phyloP scores from a whole-genome alignment of 768 basidiomycete genomes.

The Boletus eberwhitei region DNA sequence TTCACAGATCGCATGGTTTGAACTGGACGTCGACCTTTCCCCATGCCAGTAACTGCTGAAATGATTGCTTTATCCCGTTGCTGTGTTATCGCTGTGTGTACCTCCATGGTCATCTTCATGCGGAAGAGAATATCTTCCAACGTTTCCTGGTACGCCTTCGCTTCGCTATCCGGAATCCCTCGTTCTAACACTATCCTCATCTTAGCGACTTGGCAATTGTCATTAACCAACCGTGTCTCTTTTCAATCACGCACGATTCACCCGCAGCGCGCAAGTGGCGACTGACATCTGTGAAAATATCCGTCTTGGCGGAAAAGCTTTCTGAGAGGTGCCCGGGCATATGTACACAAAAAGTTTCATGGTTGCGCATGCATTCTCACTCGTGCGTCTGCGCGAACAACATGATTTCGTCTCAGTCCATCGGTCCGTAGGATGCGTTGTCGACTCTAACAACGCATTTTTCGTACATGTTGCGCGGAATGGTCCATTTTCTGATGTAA shows the following conservation, averaged over 20 bases:
- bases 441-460: background rate
- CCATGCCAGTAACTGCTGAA: background rate
- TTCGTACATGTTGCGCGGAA: background rate
- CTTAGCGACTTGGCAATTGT: background rate
- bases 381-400: background rate
- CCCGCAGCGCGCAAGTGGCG: background rate
- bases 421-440: background rate
- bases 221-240: no score
- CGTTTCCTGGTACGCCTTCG: background rate
- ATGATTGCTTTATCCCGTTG: background rate
- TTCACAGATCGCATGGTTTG: background rate
- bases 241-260: background rate
- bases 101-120: background rate
- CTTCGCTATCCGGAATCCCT: background rate
- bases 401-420: constrained; percentile 2
- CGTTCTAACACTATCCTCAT: background rate
- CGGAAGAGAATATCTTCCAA: background rate
- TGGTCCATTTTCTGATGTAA: background rate
- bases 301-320: background rate
- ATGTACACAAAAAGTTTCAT: background rate
- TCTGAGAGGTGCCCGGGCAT: constrained; percentile 4
- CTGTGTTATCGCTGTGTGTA: background rate
- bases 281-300: background rate
- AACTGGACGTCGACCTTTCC: background rate
- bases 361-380: background rate